Evolutionary conservation across 2,329 filamentous ascomycete genomes (phyloP), one percentile per base, ranked within the genome.

Genomic region (Laburnicola sp.): DNA sequence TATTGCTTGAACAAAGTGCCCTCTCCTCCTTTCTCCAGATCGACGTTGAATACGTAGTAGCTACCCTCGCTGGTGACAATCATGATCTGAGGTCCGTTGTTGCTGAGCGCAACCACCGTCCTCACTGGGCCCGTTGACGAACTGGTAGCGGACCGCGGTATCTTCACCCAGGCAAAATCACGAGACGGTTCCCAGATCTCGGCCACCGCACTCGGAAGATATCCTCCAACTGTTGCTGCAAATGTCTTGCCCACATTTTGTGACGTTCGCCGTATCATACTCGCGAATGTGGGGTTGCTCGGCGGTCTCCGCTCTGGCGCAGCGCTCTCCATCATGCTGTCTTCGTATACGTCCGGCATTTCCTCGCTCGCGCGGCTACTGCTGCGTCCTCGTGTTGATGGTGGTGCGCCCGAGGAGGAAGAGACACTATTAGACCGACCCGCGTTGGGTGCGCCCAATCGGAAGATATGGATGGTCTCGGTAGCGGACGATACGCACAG

Each of bases 51-150:
- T 27, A 97, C 88, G 63, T 94, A 96, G 68, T 97, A 97, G 23
- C 87, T 87, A 7, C 94, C 94, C 70, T 99, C 94, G 63, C 88
- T 97, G 0, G 94, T 99, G 10, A 97, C 92, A 0, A 97, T 90
- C 92, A 99, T 97, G 42, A 99, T 89, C 65, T 97, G 92, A 0
- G 94, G 94, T 25, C 89, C 92, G 69, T 86, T 96, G 66, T 87
- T 94, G 69, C 90, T 96, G 87, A 99, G 95, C 6, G 94, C 93
- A 37, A 99, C 94, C n/a, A 99, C 93, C 59, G 91, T 96, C 59
- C 89, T 82, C 35, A 96, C 74, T 0, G 89, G 86, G 0, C 80
- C 68, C 6, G 64, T 54, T 16, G 64, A 57, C 28, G 66, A 62
- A 16, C 70, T 74, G 31, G 63, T 76, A 1, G 54, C 58, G 16